A percentile compares a stretch with the other conserved stretches of the same genome.
Evolutionary conservation across 805 yeast genomes (phyloP).

Genomic region (Lipomyces starkeyi): DNA sequence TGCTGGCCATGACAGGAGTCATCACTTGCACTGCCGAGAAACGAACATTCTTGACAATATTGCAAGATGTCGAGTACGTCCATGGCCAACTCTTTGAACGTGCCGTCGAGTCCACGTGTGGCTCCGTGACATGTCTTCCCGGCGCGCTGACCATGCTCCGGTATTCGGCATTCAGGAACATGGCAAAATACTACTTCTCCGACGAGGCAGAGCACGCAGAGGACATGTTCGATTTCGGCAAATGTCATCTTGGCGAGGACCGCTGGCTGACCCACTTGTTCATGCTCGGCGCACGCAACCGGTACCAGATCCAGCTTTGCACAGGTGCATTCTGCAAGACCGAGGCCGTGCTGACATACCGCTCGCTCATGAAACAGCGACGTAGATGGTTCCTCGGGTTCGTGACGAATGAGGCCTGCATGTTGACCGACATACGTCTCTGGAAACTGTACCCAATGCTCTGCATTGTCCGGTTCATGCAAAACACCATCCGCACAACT

Average conservation of each 20-base stretch:
- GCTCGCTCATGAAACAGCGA: constrained; percentile 33
- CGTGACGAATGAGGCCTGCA: constrained; percentile 34
- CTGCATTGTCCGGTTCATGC: constrained; percentile 35
- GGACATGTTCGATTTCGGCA: constrained; percentile 36
- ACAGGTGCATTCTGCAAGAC: constrained; percentile 37
- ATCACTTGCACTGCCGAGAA: constrained; percentile 36
- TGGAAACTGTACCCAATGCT: constrained; percentile 36
- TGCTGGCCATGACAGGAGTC: constrained; percentile 37
- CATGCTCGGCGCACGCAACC: constrained; percentile 34
- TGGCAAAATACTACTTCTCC: constrained; percentile 34
- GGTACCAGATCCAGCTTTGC: constrained; percentile 36
- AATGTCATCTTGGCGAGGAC: constrained; percentile 34
- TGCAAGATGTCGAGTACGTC: constrained; percentile 35
- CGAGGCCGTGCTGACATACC: constrained; percentile 29
- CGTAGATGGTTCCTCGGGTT: constrained; percentile 37
- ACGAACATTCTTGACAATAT: constrained; percentile 18
- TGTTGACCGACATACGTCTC: constrained; percentile 35
- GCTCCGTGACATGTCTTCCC: constrained; percentile 35
- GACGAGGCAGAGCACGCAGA: constrained; percentile 32
- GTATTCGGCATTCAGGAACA: constrained; percentile 29
- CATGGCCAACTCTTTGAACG: constrained; percentile 37
- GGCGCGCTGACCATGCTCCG: constrained; percentile 38
- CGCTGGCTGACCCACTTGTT: constrained; percentile 36
- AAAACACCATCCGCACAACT: constrained; percentile 35
- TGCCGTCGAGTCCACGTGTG: constrained; percentile 34